Conservation (phyloP, 2,329 filamentous ascomycete genomes). For the Talaromyces sp. region DNA sequence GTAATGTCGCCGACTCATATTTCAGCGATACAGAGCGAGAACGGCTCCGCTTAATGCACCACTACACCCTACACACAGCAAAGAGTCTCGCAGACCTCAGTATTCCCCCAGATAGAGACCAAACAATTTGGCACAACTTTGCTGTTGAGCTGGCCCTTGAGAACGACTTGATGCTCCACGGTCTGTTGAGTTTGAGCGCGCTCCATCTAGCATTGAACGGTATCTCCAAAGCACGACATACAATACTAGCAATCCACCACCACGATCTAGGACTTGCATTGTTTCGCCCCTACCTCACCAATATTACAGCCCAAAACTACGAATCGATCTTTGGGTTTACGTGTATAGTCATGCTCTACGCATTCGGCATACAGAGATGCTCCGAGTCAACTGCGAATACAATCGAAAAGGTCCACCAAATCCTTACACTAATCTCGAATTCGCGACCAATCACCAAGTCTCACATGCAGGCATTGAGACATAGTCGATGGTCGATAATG, state of each 20-base stretch:
- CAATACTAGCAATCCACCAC: slow-evolving; percentile 11
- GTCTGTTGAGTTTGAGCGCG: slow-evolving; percentile 11
- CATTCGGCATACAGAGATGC: slow-evolving; percentile 14
- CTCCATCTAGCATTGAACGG: slow-evolving; percentile 10
- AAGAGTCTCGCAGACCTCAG: slow-evolving; percentile 8
- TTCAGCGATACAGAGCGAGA: slow-evolving; percentile 10
- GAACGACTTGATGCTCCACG: slow-evolving; percentile 13
- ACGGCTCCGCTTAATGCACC: slow-evolving; percentile 7
- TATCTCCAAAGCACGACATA: slow-evolving; percentile 4
- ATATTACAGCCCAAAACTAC: slow-evolving; percentile 5
- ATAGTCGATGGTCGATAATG: slow-evolving; percentile 9
- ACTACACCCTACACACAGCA: slow-evolving; percentile 13
- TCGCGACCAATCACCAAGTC: slow-evolving; percentile 2
- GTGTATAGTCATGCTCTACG: slow-evolving; percentile 9
- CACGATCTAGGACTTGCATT: slow-evolving; percentile 9
- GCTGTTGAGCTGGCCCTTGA: slow-evolving; percentile 13
- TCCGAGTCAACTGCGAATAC: slow-evolving; percentile 7
- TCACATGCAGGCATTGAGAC: not conserved
- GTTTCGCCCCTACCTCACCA: slow-evolving; percentile 1
- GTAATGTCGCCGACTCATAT: not conserved
- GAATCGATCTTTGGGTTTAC: slow-evolving; percentile 10
- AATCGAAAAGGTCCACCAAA: slow-evolving; percentile 13
- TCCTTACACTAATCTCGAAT: slow-evolving; percentile 9
- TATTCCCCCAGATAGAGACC: slow-evolving; percentile 5
- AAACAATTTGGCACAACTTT: slow-evolving; percentile 4